These are phyloP conservation scores for Blastobotrys serpentis DNA, from an alignment of 1,139 yeast genomes.

Conservation along the genomic window DNA sequence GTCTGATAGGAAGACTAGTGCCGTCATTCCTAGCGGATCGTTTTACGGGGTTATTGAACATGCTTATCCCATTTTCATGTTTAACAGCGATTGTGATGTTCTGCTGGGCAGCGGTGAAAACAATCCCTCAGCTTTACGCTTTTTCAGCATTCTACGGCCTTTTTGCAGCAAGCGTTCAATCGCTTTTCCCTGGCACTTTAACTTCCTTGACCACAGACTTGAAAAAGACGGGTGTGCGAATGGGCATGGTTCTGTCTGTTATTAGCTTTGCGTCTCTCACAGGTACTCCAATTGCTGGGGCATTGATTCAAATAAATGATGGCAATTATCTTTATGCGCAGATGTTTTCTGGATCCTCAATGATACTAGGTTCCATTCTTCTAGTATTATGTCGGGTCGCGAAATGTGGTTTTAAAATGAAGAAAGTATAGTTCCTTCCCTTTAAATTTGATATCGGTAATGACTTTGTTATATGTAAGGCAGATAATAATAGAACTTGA, in stretches of 20 bases:
- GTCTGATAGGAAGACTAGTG: conserved; percentile 49
- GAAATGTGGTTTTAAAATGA: background rate
- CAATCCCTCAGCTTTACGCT: conserved; percentile 45
- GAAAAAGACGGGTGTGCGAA: conserved; percentile 43
- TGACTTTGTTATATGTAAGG: too few species aligned
- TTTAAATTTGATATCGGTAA: too few species aligned
- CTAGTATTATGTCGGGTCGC: background rate
- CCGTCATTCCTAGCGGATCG: conserved; percentile 49
- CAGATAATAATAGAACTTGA: background rate
- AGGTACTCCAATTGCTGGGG: conserved; percentile 55
- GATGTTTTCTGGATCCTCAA: conserved; percentile 5
- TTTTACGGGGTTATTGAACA: conserved; percentile 46
- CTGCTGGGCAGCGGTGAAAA: conserved; percentile 44
- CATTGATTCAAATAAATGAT: conserved; percentile 33
- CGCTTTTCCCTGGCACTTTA: conserved; percentile 44
- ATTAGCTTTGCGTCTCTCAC: conserved; percentile 53
- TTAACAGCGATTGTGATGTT: conserved; percentile 30
- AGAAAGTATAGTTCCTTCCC: too few species aligned
- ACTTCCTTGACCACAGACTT: conserved; percentile 53
- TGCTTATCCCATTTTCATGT: conserved; percentile 36
- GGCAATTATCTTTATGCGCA: conserved; percentile 2
- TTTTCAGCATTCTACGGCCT: conserved; percentile 50
- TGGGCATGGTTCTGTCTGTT: conserved; percentile 60
- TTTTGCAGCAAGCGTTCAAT: conserved; percentile 46
- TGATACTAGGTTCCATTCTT: background rate